phyloP scores from a whole-genome alignment of 2,329 filamentous ascomycete genomes.

The Pseudogymnoascus sp. region DNA sequence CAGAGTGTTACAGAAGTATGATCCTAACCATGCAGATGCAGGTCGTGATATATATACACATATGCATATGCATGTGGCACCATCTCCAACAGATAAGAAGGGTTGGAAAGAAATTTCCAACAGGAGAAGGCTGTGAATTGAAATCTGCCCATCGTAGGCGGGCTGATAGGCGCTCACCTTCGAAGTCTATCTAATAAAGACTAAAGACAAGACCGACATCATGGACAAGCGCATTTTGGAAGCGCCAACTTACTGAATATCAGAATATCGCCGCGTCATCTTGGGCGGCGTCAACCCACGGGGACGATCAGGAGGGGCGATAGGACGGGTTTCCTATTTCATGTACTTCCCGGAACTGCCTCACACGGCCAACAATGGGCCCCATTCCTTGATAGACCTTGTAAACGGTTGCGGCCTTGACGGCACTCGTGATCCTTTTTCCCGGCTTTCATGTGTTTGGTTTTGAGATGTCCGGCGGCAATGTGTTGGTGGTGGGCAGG shows the following conservation, averaged over 20 bases:
- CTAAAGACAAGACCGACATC: background rate
- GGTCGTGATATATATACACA: background rate
- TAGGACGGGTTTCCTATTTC: constrained; percentile 1
- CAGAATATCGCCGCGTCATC: background rate
- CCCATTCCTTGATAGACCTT: background rate
- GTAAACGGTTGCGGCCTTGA: background rate
- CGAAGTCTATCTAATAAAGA: background rate
- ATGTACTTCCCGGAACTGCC: background rate
- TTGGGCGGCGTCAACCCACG: background rate
- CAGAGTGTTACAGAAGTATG: constrained; percentile 3
- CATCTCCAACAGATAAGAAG: background rate
- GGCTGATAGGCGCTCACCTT: background rate
- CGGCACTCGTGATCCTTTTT: background rate
- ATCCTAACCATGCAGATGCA: constrained; percentile 6
- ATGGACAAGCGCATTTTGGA: background rate
- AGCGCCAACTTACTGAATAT: constrained; percentile 8
- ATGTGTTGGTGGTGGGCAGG: constrained; percentile 3
- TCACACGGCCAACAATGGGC: constrained; percentile 7
- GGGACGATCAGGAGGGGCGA: background rate
- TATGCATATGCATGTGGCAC: background rate
- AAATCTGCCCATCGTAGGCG: constrained; percentile 1
- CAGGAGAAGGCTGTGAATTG: background rate
- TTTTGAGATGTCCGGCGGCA: background rate
- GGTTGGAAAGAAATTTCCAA: background rate
- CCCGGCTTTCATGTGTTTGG: background rate